Evolutionary conservation across 2,329 filamentous ascomycete species (phyloP), one percentile per base, ranked within the genome.

Genomic region (Aspergillus alliaceus): DNA sequence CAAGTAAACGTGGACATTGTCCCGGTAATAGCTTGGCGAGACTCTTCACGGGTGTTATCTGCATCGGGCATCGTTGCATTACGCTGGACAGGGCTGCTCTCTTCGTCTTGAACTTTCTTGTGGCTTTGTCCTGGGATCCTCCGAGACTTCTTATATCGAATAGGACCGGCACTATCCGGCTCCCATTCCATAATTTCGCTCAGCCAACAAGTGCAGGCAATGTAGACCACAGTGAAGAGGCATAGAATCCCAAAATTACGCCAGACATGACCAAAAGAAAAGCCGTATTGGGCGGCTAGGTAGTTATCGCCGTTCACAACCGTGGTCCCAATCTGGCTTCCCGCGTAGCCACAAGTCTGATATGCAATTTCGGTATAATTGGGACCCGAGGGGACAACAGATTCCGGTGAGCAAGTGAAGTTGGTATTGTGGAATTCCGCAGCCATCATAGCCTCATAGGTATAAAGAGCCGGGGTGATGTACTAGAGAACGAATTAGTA

Each of bases 211-310:
- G 89, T 92, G 20, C 90, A 71, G 3, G 84, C 64, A 14, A 93
- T 82, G 66, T 91, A 93, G 4, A 88, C 81, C 1, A 90, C 76
- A 1, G 85, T 82, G 62, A 90, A 93, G 0, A 86, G 89, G 61
- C 91, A 85, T 0, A 93, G 74, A 2, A 91, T 86, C 14, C 87
- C 89, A 65, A 90, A 90, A 68, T 92, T 90, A 3, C 89, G 84
- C 78, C 85, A 87, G 0, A 87, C 72, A 63, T 87, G 76, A n/a
- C 72, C 75, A 27, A 82, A 76, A 5, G 78, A 77, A 61, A 71
- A 73, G 14, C 79, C 77, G 68, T 81, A 88, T 6, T 78, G 77
- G 1, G 75, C 76, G 2, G 75, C 67, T 1, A 87, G 66, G 59
- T 86, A 88, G 15, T 73, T 72, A 4, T 81, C 73, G 20, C 85